Evolutionary conservation across 768 basidiomycete genomes (phyloP).

Genomic region (Xanthoconium stramineum): DNA sequence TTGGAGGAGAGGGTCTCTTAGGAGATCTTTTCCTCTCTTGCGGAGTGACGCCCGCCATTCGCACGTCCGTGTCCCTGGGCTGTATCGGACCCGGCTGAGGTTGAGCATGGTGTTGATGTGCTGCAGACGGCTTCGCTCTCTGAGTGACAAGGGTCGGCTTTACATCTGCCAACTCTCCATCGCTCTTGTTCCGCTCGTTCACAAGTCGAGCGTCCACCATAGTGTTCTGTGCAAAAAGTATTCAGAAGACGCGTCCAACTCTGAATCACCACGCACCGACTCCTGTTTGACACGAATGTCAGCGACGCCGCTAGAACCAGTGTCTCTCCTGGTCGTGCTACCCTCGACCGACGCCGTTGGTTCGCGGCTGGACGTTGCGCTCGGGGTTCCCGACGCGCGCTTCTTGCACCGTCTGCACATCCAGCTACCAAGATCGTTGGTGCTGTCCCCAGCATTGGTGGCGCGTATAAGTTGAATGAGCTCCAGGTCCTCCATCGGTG

Average conservation of each 20-base stretch:
- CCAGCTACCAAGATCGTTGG: slow-evolving; percentile 25
- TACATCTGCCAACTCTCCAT: neutral
- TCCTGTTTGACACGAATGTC: slow-evolving; percentile 3
- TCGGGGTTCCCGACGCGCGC: neutral
- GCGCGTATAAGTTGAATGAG: slow-evolving; percentile 26
- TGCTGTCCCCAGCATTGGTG: slow-evolving; percentile 21
- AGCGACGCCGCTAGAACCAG: too few relatives aligned
- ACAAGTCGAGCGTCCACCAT: neutral
- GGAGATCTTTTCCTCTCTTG: neutral
- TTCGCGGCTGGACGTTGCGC: slow-evolving; percentile 3
- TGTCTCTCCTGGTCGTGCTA: too few relatives aligned
- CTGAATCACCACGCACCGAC: slow-evolving; percentile 6
- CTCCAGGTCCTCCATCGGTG: slow-evolving; percentile 25
- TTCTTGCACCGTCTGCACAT: slow-evolving; percentile 33
- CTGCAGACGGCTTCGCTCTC: neutral
- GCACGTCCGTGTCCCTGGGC: neutral
- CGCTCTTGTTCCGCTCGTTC: neutral
- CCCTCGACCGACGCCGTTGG: slow-evolving; percentile 9
- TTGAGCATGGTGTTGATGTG: neutral
- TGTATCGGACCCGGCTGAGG: neutral
- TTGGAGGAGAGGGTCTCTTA: neutral
- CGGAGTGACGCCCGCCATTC: neutral
- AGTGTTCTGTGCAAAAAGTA: slow-evolving; percentile 1
- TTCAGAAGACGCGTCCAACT: slow-evolving; percentile 1
- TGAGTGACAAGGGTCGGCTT: neutral